Percentiles rank a stretch among this genome's conserved stretches.
Evolutionary conservation across 2,329 filamentous ascomycete species (phyloP).

Genomic region (Zymoseptoria tritici): DNA sequence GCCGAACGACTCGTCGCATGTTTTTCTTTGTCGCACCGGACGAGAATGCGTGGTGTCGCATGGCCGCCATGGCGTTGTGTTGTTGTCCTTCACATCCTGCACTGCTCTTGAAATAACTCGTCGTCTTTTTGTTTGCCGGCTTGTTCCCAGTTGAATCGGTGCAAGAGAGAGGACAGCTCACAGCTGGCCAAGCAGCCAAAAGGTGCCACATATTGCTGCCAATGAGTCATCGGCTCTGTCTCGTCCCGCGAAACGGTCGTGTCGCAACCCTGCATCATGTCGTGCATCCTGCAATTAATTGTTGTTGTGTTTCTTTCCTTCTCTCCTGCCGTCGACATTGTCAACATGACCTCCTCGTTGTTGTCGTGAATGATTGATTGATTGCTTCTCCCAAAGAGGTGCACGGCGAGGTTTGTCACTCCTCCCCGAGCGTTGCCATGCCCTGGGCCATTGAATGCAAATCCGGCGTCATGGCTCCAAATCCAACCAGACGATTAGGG

Average conservation of each 20-base stretch:
- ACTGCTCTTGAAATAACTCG: not conserved
- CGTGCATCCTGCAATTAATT: not conserved
- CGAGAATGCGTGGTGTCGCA: not conserved
- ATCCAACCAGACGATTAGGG: no score
- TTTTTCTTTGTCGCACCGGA: not conserved
- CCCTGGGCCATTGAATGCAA: no score
- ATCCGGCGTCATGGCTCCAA: no score
- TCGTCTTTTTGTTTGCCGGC: not conserved
- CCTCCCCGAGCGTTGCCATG: no score
- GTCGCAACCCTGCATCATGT: not conserved
- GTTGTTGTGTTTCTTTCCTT: not conserved
- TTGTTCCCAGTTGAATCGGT: no score
- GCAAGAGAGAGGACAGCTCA: no score
- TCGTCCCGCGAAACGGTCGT: not conserved
- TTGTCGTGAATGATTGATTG: no score
- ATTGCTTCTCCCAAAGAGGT: not conserved
- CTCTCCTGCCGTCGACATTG: not conserved
- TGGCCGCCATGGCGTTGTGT: not conserved
- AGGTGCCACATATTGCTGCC: not conserved
- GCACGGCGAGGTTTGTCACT: not conserved
- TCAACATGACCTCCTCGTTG: not conserved
- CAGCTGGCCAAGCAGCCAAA: not conserved
- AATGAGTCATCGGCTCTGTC: not conserved
- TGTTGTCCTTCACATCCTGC: not conserved
- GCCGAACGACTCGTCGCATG: not conserved